A percentile compares a stretch with the other conserved stretches of the same genome.
Conservation (phyloP, 106 monocot genomes). For the Chionographis japonica region DNA sequence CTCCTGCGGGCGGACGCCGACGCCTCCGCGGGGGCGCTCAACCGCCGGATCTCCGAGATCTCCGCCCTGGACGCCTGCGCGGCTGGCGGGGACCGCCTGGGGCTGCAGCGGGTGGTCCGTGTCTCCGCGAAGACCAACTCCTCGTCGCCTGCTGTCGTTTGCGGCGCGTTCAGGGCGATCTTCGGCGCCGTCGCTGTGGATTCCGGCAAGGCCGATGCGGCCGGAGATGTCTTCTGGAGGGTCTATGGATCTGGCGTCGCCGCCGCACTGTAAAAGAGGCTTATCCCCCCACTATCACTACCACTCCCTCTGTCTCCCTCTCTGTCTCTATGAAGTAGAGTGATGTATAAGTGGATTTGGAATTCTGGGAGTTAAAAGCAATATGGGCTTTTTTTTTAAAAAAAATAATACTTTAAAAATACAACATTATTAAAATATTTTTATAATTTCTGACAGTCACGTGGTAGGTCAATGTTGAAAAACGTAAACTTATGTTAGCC, state of each 20-base stretch:
- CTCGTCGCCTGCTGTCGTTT: constrained; percentile 29
- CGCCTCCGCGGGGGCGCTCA: constrained; percentile 30
- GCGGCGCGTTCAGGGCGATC: constrained; percentile 42
- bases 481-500: too few species aligned
- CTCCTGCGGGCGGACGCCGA: constrained; percentile 24
- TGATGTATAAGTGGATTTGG: too few species aligned
- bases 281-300: too few species aligned
- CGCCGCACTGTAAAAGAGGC: not conserved
- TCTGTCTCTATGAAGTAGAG: too few species aligned
- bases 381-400: too few species aligned
- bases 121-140: constrained; percentile 43
- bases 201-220: constrained; percentile 25
- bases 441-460: too few species aligned
- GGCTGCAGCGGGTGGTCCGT: constrained; percentile 30
- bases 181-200: constrained; percentile 50
- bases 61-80: constrained; percentile 22
- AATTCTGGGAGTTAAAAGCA: too few species aligned
- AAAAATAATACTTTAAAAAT: too few species aligned
- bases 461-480: too few species aligned
- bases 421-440: too few species aligned
- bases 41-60: constrained; percentile 8
- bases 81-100: constrained; percentile 25
- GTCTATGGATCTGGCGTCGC: constrained; percentile 7
- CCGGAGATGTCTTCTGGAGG: constrained; percentile 23
- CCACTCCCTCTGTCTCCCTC: too few species aligned